Conservation (phyloP, 441 rosid species). For the Croton laevigatus region DNA sequence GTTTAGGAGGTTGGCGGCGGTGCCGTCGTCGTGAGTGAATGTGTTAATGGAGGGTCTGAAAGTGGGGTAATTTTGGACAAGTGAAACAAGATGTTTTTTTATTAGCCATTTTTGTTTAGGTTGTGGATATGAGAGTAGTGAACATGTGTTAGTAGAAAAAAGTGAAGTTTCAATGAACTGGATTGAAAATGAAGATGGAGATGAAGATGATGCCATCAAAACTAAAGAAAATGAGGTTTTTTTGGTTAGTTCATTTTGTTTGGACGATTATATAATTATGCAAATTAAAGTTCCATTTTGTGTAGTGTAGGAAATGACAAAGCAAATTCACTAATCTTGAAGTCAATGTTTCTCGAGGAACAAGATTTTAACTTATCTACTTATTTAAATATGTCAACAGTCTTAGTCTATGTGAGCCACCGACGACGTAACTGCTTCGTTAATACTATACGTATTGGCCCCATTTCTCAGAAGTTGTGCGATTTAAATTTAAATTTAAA, state of each 20-base stretch:
- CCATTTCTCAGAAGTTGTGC: too few species aligned
- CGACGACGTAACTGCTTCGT: too few species aligned
- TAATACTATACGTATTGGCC: too few species aligned
- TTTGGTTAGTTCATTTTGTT: not conserved
- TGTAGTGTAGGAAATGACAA: slow-evolving; percentile 8
- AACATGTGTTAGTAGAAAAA: slow-evolving; percentile 28
- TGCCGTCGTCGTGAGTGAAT: slow-evolving; percentile 55
- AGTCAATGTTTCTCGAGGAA: slow-evolving; percentile 34
- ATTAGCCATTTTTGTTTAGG: slow-evolving; percentile 51
- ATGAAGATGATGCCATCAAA: slow-evolving; percentile 41
- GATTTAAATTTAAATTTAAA: too few species aligned
- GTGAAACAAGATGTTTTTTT: slow-evolving; percentile 46
- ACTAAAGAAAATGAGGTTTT: not conserved
- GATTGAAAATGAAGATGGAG: slow-evolving; percentile 26
- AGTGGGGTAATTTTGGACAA: slow-evolving; percentile 40
- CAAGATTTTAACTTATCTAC: too few species aligned
- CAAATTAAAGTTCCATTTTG: too few species aligned
- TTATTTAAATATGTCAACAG: too few species aligned
- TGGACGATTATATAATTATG: not conserved
- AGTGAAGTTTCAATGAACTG: slow-evolving; percentile 58
- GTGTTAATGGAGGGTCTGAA: slow-evolving; percentile 37
- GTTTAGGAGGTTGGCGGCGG: slow-evolving; percentile 40
- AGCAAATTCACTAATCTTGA: not conserved
- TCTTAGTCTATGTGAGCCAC: too few species aligned
- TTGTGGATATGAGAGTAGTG: slow-evolving; percentile 54